Conservation (phyloP, 352 stramenopile genomes). For the Plasmopara viticola region DNA sequence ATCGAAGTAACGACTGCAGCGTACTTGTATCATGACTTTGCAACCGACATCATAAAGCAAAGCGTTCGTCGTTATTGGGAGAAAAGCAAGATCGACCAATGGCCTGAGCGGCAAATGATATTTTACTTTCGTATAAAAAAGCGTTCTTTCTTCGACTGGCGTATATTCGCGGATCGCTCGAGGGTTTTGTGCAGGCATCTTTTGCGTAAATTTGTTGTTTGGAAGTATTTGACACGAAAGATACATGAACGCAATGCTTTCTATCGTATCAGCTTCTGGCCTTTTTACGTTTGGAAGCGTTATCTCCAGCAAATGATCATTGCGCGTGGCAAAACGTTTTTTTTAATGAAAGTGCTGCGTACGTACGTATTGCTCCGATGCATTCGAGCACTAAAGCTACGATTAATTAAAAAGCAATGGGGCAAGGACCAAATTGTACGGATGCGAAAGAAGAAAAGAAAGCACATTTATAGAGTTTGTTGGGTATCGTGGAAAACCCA, state of each 20-base stretch:
- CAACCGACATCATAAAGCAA: constrained; percentile 42
- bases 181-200: constrained; percentile 31
- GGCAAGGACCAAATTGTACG: constrained; percentile 24
- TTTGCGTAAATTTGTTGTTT: constrained; percentile 58
- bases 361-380: constrained; percentile 57
- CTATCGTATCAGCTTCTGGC: constrained; percentile 64
- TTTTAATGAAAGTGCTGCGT: constrained; percentile 44
- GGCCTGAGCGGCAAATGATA: constrained; percentile 53
- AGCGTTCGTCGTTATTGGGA: constrained; percentile 36
- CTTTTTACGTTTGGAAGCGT: constrained; percentile 78
- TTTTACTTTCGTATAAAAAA: constrained; percentile 59
- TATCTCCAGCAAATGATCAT: constrained; percentile 64
- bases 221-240: constrained; percentile 48
- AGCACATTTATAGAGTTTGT: constrained; percentile 15
- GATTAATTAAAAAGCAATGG: constrained; percentile 27
- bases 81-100: constrained; percentile 35
- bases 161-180: constrained; percentile 34
- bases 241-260: constrained; percentile 47
- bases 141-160: constrained; percentile 43
- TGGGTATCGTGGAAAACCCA: constrained; percentile 33
- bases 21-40: constrained; percentile 56
- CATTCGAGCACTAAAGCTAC: constrained; percentile 41
- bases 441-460: constrained; percentile 20
- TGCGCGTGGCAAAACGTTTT: constrained; percentile 47
- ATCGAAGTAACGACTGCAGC: constrained; percentile 36